Evolutionary conservation across 768 basidiomycete genomes (phyloP).

Genomic region (Floccularia luteovirens): DNA sequence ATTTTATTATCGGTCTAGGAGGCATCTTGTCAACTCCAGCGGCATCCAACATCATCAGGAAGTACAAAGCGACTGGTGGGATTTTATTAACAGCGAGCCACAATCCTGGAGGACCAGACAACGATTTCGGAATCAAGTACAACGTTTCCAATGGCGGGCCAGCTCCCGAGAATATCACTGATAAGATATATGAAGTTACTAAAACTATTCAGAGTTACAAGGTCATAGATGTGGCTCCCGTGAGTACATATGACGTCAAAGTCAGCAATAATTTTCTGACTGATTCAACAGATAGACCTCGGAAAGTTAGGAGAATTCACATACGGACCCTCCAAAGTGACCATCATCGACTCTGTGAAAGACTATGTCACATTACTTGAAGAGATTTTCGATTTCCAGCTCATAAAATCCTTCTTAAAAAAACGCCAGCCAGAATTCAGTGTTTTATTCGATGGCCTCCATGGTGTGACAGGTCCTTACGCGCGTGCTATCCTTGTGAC

Average conservation of each 20-base stretch:
- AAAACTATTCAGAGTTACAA: slow-evolving; percentile 86
- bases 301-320: slow-evolving; percentile 70
- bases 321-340: slow-evolving; percentile 79
- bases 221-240: slow-evolving; percentile 67
- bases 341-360: slow-evolving; percentile 89
- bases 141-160: slow-evolving; percentile 97
- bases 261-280: slow-evolving; percentile 4
- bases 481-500: slow-evolving; percentile 83
- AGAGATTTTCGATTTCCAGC: slow-evolving; percentile 88
- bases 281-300: slow-evolving; percentile 62
- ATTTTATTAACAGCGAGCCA: slow-evolving; percentile 96
- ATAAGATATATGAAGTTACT: slow-evolving; percentile 89
- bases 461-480: slow-evolving; percentile 97
- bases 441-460: slow-evolving; percentile 92
- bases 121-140: slow-evolving; percentile 99
- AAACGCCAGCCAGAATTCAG: slow-evolving; percentile 62
- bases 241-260: slow-evolving; percentile 27
- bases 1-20: slow-evolving; percentile 90
- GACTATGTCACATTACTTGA: slow-evolving; percentile 84
- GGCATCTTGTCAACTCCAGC: slow-evolving; percentile 95
- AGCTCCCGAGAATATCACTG: slow-evolving; percentile 93
- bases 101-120: slow-evolving; percentile 97
- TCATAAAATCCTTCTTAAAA: slow-evolving; percentile 85
- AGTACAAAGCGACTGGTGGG: slow-evolving; percentile 94
- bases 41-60: slow-evolving; percentile 91